A percentile compares a stretch with the other conserved stretches of the same genome.
These are phyloP conservation scores for Naganishia onofrii DNA, from an alignment of 768 basidiomycete genomes.

Conservation along the genomic window DNA sequence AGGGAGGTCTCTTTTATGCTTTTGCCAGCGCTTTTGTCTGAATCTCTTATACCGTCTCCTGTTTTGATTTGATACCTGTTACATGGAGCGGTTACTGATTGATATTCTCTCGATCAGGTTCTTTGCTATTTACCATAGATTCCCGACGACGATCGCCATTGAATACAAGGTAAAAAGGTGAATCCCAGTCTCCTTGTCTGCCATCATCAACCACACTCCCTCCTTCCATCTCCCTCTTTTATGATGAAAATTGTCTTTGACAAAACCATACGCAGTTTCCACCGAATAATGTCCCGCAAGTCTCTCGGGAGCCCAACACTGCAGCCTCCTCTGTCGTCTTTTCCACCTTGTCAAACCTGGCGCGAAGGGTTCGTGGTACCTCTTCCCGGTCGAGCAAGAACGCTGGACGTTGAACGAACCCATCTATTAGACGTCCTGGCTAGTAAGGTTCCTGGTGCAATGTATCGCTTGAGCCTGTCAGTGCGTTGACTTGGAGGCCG, in stretches of 20 bases:
- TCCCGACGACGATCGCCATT: neutral
- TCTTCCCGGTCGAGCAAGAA: conserved; percentile 37
- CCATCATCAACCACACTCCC: conserved; percentile 6
- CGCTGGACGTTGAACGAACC: conserved; percentile 26
- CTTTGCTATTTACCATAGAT: conserved; percentile 5
- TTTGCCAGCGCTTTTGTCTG: conserved; percentile 55
- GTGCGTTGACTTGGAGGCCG: conserved; percentile 10
- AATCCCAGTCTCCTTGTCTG: neutral
- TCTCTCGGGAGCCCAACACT: conserved; percentile 41
- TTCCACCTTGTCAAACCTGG: conserved; percentile 22
- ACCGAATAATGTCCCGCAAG: conserved; percentile 51
- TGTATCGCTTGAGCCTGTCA: conserved; percentile 26
- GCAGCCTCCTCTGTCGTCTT: conserved; percentile 12
- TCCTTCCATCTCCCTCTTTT: conserved; percentile 22
- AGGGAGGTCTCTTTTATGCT: conserved; percentile 45
- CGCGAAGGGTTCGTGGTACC: conserved; percentile 29
- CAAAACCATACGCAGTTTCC: conserved; percentile 55
- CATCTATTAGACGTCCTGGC: conserved; percentile 20
- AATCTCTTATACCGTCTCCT: conserved; percentile 30
- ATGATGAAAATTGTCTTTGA: conserved; percentile 48
- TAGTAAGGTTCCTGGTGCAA: conserved; percentile 22
- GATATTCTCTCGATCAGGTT: neutral
- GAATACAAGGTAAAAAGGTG: conserved; percentile 21
- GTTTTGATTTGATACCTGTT: conserved; percentile 22
- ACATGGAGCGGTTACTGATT: conserved; percentile 11